phyloP scores from a whole-genome alignment of 1,284 basidiomycete species.

The Hypsizygus ulmarius region DNA sequence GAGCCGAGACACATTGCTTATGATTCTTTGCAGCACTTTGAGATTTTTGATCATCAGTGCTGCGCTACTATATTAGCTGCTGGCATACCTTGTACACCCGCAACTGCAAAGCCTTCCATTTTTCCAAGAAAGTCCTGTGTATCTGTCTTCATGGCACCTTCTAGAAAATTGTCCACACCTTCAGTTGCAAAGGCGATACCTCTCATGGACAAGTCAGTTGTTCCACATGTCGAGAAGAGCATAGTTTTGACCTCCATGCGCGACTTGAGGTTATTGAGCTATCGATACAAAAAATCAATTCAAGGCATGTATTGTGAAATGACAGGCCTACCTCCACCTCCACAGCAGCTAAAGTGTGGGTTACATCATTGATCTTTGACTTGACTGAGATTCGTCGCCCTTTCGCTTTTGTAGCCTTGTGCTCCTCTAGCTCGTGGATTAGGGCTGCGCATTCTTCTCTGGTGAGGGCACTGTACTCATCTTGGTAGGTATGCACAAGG shows the following conservation, averaged over 20 bases:
- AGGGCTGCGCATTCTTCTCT: slow-evolving; percentile 1
- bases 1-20: slow-evolving; percentile 1
- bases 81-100: too few species aligned
- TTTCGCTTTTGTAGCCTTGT: slow-evolving; percentile 10
- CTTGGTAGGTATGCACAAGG: too few species aligned
- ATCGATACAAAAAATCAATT: too few species aligned
- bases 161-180: too few species aligned
- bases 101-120: not conserved
- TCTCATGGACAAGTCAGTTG: too few species aligned
- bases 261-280: slow-evolving; percentile 12
- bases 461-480: slow-evolving; percentile 8
- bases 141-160: slow-evolving; percentile 7
- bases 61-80: too few species aligned
- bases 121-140: slow-evolving; percentile 8
- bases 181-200: too few species aligned
- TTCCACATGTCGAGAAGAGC: slow-evolving; percentile 7
- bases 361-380: slow-evolving; percentile 12
- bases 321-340: slow-evolving; percentile 9
- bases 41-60: too few species aligned
- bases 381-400: slow-evolving; percentile 2
- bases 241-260: slow-evolving; percentile 6
- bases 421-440: slow-evolving; percentile 8
- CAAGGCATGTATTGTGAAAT: not conserved
- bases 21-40: too few species aligned
- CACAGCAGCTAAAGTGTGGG: slow-evolving; percentile 7